A percentile compares a stretch with the other conserved stretches of the same genome.
These are phyloP conservation scores for Pseudozyma flocculosa DNA, from an alignment of 1,284 basidiomycete genomes.

Conservation along the genomic window DNA sequence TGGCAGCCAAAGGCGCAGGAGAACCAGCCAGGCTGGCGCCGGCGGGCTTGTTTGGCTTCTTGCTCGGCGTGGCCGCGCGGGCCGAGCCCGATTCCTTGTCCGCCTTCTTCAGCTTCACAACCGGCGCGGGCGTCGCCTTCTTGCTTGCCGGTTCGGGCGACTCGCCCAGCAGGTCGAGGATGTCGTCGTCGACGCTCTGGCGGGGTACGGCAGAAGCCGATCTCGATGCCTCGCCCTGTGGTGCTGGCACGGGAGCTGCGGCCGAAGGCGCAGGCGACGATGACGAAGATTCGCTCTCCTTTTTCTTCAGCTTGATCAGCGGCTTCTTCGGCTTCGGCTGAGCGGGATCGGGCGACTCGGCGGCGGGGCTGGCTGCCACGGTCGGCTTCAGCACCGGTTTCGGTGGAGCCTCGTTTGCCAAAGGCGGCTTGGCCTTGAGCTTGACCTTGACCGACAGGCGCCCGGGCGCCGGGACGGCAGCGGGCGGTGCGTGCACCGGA, in stretches of 20 bases:
- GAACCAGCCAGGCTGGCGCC: background rate
- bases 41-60: slow-evolving; percentile 10
- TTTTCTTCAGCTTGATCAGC: slow-evolving; percentile 35
- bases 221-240: slow-evolving; percentile 1
- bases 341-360: slow-evolving; percentile 3
- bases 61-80: slow-evolving; percentile 8
- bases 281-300: slow-evolving; percentile 9
- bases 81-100: slow-evolving; percentile 1
- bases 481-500: slow-evolving; percentile 10
- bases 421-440: slow-evolving; percentile 20
- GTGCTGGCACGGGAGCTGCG: slow-evolving; percentile 5
- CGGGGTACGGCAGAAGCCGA: too few species aligned
- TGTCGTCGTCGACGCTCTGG: slow-evolving; percentile 35
- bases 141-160: slow-evolving; percentile 23
- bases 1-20: background rate
- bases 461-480: slow-evolving; percentile 11
- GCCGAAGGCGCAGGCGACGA: slow-evolving; percentile 3
- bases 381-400: slow-evolving; percentile 10
- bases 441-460: slow-evolving; percentile 33
- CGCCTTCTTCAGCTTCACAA: slow-evolving; percentile 1
- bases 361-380: slow-evolving; percentile 14
- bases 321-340: slow-evolving; percentile 33
- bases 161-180: slow-evolving; percentile 25
- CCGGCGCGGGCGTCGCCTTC: slow-evolving; percentile 8
- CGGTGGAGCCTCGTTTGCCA: background rate